Conservation (phyloP, 495 filamentous ascomycete species). For the Cercophora sp. region DNA sequence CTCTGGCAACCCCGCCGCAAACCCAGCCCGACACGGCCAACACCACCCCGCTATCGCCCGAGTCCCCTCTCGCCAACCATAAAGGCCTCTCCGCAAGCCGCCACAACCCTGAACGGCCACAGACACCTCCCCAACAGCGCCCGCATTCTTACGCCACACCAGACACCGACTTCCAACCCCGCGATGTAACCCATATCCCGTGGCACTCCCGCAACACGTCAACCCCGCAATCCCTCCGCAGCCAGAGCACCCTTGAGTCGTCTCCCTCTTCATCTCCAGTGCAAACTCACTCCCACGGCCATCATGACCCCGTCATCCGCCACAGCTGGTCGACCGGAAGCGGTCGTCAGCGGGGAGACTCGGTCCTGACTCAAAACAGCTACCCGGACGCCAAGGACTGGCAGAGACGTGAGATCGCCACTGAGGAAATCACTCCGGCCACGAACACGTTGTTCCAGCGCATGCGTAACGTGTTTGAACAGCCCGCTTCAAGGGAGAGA, state of each 20-base stretch:
- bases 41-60: neutral
- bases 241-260: slow-evolving; percentile 7
- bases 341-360: slow-evolving; percentile 12
- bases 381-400: neutral
- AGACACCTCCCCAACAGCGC: slow-evolving; percentile 14
- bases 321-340: neutral
- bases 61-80: neutral
- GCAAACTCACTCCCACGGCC: neutral
- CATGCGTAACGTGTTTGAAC: slow-evolving; percentile 33
- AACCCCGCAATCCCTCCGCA: slow-evolving; percentile 5
- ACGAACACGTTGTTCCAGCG: slow-evolving; percentile 26
- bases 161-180: slow-evolving; percentile 7
- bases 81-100: neutral
- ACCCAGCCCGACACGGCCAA: neutral
- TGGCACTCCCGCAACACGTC: slow-evolving; percentile 15
- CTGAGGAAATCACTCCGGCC: neutral
- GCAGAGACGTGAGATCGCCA: too few relatives aligned
- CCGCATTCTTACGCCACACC: neutral
- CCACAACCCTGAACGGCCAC: slow-evolving; percentile 7
- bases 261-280: slow-evolving; percentile 1
- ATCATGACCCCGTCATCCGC: slow-evolving; percentile 6
- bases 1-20: too few relatives aligned
- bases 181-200: slow-evolving; percentile 4
- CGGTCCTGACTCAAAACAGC: slow-evolving; percentile 7
- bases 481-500: neutral